Evolutionary conservation across 2,329 filamentous ascomycete species (phyloP).

Genomic region (Kalmusia sp.): DNA sequence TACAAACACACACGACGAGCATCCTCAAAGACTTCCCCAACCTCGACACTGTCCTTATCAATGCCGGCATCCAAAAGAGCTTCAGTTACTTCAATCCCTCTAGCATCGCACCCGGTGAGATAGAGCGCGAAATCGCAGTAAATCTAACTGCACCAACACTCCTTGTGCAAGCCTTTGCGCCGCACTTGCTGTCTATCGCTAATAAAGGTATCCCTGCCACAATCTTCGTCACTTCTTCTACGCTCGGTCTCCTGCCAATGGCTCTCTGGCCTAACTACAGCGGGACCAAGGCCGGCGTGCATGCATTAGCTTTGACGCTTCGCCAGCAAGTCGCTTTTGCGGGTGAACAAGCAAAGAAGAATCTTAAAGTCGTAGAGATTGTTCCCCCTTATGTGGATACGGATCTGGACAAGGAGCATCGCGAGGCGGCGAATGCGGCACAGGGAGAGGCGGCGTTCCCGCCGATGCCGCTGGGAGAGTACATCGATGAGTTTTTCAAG

Average conservation of each 20-base stretch:
- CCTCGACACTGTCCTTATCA: slow-evolving; percentile 13
- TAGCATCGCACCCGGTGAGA: background rate
- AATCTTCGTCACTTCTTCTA: slow-evolving; percentile 1
- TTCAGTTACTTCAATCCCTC: slow-evolving; percentile 12
- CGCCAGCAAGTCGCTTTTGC: slow-evolving; percentile 12
- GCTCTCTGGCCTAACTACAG: slow-evolving; percentile 12
- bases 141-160: slow-evolving; percentile 12
- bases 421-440: slow-evolving; percentile 20
- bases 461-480: slow-evolving; percentile 44
- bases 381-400: slow-evolving; percentile 48
- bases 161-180: slow-evolving; percentile 5
- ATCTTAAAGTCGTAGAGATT: slow-evolving; percentile 44
- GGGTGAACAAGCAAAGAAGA: slow-evolving; percentile 19
- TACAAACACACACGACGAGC: background rate
- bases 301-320: slow-evolving; percentile 6
- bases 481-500: slow-evolving; percentile 21
- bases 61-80: slow-evolving; percentile 8
- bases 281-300: slow-evolving; percentile 12
- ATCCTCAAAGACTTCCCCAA: slow-evolving; percentile 2
- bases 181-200: slow-evolving; percentile 1
- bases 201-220: background rate
- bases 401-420: slow-evolving; percentile 36
- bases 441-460: slow-evolving; percentile 25
- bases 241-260: slow-evolving; percentile 4
- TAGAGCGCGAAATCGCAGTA: slow-evolving; percentile 6